Base-by-base conservation (phyloP, 345 rosid genomes). In the Aquilaria sinensis region DNA sequence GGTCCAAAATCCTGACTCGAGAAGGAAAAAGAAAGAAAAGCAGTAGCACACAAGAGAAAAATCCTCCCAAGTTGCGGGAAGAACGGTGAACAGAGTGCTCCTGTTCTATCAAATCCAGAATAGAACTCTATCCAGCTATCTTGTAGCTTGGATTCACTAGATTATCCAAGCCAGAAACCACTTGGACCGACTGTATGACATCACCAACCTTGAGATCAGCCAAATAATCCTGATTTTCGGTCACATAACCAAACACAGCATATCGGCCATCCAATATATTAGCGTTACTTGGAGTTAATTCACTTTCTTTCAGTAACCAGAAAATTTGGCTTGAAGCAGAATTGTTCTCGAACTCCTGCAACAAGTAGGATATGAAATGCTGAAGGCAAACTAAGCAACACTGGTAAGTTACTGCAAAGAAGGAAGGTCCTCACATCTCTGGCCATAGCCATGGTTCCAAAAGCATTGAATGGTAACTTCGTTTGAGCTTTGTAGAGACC, bases 371-470 rank as follows among this genome's bases (percentile, higher is more conserved):
- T 29, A 31, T 23, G 31, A 62, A 32, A 60, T 15, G 69, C 31
- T 50, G 52, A 15, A 15, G 41, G 45, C 37, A n/a, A 9, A 15
- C 23, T 14, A 1, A 53, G 12, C 45, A 70, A 23, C 33, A 31
- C 15, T 49, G 15, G 55, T 14, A 64, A 12, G 3, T 13, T 29
- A 55, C 5, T 15, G 16, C 55, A 33, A 53, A 56, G 30, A 56
- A 50, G 64, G 23, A 12, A 6, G 52, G 47, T 63, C 67, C 95
- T 80, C 72, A 94, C 99, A 54, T 90, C 99, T 80, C 99, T 84
- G 52, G 99, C 99, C 99, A 94, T 94, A 41, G 97, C 96, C 99
- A 94, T 90, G 23, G 99, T 90, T 72, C 99, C 99, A 63, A 94
- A 94, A 48, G 99, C 99, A 69, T 90, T 94, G 76, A 94, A 94